Percentiles rank a stretch among this genome's conserved stretches.
Evolutionary conservation across 495 filamentous ascomycete genomes (phyloP).

Genomic region (Tuber microsphaerosporum): DNA sequence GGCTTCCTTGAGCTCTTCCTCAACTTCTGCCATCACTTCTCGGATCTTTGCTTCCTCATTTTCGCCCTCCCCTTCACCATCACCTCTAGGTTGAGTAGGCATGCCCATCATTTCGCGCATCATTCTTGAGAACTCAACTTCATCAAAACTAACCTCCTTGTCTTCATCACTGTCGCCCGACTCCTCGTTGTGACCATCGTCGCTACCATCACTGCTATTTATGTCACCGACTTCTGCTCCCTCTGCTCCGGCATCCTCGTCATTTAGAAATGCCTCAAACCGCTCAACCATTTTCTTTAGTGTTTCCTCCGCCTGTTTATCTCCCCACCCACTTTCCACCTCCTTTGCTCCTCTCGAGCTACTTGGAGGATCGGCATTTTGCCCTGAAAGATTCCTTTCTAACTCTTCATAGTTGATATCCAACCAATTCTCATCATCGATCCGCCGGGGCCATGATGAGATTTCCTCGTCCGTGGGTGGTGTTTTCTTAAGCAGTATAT

Average conservation of each 20-base stretch:
- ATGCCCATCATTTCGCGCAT: constrained; percentile 96
- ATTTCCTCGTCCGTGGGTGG: constrained; percentile 73
- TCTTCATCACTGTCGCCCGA: constrained; percentile 56
- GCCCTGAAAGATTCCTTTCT: constrained; percentile 66
- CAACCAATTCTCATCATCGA: constrained; percentile 87
- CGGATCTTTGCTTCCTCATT: constrained; percentile 65
- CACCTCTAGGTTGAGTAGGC: constrained; percentile 47
- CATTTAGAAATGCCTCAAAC: constrained; percentile 88
- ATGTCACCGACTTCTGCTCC: constrained; percentile 65
- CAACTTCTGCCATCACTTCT: constrained; percentile 68
- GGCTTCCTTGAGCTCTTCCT: constrained; percentile 67
- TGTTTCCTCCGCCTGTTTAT: constrained; percentile 70
- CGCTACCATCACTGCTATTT: constrained; percentile 58
- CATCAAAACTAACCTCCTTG: constrained; percentile 70
- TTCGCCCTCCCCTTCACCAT: constrained; percentile 44
- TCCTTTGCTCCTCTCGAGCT: constrained; percentile 18
- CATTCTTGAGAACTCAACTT: constrained; percentile 74
- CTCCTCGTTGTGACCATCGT: constrained; percentile 47
- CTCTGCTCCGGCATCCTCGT: constrained; percentile 70
- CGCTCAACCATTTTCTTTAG: constrained; percentile 80
- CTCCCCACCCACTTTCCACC: constrained; percentile 57
- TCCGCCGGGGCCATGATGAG: constrained; percentile 54
- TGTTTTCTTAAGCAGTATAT: constrained; percentile 43
- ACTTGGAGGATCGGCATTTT: constrained; percentile 29
- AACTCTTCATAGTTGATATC: constrained; percentile 86